A percentile compares a stretch with the other conserved stretches of the same genome.
Conservation (phyloP, 1,139 yeast species). For the Hyphopichia buzzinii region DNA sequence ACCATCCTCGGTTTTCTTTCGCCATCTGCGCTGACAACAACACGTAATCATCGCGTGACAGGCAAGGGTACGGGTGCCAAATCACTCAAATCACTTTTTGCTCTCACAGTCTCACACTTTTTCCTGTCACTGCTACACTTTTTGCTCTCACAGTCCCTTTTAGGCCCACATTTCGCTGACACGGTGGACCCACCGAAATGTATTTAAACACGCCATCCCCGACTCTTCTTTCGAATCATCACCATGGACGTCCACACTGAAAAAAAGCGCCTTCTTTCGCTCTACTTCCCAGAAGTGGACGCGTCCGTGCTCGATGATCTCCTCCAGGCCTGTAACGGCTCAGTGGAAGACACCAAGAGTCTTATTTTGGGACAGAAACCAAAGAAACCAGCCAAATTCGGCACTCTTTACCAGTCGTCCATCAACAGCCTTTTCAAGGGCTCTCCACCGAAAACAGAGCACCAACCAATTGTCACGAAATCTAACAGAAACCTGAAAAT, state of each 20-base stretch:
- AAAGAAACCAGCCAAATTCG: neutral
- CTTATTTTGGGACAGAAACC: slow-evolving; percentile 14
- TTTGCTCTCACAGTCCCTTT: too few relatives aligned
- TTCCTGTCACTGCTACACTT: too few relatives aligned
- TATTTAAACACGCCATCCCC: too few relatives aligned
- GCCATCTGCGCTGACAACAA: too few relatives aligned
- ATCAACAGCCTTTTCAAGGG: neutral
- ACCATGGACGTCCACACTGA: slow-evolving; percentile 3
- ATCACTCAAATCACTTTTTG: too few relatives aligned
- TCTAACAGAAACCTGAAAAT: slow-evolving; percentile 7
- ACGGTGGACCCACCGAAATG: too few relatives aligned
- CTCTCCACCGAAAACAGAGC: neutral
- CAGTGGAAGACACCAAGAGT: slow-evolving; percentile 29
- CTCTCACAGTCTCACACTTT: too few relatives aligned
- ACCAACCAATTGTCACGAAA: slow-evolving; percentile 1
- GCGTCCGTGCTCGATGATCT: slow-evolving; percentile 31
- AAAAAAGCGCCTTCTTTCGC: slow-evolving; percentile 11
- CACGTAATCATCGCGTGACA: too few relatives aligned
- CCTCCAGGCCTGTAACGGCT: slow-evolving; percentile 38
- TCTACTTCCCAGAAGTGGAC: slow-evolving; percentile 18
- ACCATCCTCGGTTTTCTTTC: too few relatives aligned
- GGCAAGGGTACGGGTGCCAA: too few relatives aligned
- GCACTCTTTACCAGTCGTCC: slow-evolving; percentile 1
- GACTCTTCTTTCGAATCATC: too few relatives aligned
- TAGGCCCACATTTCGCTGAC: too few relatives aligned